A percentile compares a stretch with the other conserved stretches of the same genome.
Conservation (phyloP, 163 green algal species). For the Prototheca cutis region DNA sequence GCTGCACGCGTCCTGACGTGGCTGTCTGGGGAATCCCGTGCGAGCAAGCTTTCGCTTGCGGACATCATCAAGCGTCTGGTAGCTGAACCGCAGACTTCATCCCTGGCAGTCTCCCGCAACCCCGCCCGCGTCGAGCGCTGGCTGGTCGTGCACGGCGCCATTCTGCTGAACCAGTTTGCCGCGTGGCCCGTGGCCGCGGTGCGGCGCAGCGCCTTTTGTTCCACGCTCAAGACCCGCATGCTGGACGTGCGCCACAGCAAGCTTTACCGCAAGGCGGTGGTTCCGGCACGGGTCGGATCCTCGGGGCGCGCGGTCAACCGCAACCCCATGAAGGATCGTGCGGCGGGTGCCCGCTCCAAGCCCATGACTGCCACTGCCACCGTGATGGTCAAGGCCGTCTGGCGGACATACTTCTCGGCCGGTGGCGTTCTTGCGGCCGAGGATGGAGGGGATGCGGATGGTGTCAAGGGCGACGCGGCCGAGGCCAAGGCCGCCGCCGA, state of each 20-base stretch:
- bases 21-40: slow-evolving; percentile 56
- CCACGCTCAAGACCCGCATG: slow-evolving; percentile 56
- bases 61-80: slow-evolving; percentile 67
- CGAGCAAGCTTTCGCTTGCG: slow-evolving; percentile 60
- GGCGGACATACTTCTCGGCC: slow-evolving; percentile 60
- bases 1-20: slow-evolving; percentile 54
- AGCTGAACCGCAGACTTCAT: slow-evolving; percentile 3
- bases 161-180: slow-evolving; percentile 77
- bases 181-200: slow-evolving; percentile 29
- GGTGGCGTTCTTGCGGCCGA: slow-evolving; percentile 10
- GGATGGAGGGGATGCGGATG: slow-evolving; percentile 1
- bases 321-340: slow-evolving; percentile 75
- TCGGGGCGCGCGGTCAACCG: slow-evolving; percentile 33
- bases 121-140: slow-evolving; percentile 67
- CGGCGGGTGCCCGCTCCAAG: slow-evolving; percentile 27
- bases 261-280: slow-evolving; percentile 48
- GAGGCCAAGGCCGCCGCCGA: slow-evolving; percentile 21
- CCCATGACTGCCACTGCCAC: slow-evolving; percentile 83
- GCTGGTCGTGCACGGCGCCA: slow-evolving; percentile 86
- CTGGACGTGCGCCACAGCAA: slow-evolving; percentile 61
- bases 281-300: slow-evolving; percentile 3
- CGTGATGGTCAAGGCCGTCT: slow-evolving; percentile 67
- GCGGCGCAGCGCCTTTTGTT: slow-evolving; percentile 56
- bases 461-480: slow-evolving; percentile 2
- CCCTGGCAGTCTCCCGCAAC: slow-evolving; percentile 16